Percentiles rank a stretch among this genome's conserved stretches.
These are phyloP conservation scores for Pseudogymnoascus sp. DNA, from an alignment of 2,329 filamentous ascomycete genomes.

Conservation along the genomic window DNA sequence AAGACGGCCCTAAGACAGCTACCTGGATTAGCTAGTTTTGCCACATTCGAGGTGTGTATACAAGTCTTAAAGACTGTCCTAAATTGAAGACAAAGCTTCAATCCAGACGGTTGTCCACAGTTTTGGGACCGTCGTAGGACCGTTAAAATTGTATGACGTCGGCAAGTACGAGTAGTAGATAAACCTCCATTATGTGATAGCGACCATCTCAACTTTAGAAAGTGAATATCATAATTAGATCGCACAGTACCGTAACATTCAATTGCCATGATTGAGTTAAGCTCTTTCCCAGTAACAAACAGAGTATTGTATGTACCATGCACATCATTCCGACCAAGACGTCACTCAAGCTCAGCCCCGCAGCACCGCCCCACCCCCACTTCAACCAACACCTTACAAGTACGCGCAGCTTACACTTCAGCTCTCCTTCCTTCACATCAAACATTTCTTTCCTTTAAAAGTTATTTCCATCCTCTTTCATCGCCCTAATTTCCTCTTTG, in stretches of 20 bases:
- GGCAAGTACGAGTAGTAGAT: too few relatives aligned
- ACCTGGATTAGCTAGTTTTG: too few relatives aligned
- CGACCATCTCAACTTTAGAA: neutral
- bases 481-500: neutral
- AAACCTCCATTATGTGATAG: neutral
- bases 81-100: too few relatives aligned
- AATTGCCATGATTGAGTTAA: neutral
- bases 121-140: too few relatives aligned
- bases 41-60: too few relatives aligned
- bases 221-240: neutral
- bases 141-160: too few relatives aligned
- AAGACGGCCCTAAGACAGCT: too few relatives aligned
- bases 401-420: neutral
- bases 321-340: neutral
- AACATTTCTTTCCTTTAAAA: neutral
- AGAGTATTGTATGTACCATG: neutral
- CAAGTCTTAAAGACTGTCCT: too few relatives aligned
- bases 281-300: neutral
- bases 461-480: neutral
- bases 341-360: constrained; percentile 2
- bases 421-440: neutral
- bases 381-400: neutral
- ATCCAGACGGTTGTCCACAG: too few relatives aligned
- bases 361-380: constrained; percentile 3
- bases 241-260: neutral